Percentiles rank a stretch among this genome's conserved stretches.
Evolutionary conservation across 148 eudicot genomes (phyloP).

Genomic region (Agrostemma githago): DNA sequence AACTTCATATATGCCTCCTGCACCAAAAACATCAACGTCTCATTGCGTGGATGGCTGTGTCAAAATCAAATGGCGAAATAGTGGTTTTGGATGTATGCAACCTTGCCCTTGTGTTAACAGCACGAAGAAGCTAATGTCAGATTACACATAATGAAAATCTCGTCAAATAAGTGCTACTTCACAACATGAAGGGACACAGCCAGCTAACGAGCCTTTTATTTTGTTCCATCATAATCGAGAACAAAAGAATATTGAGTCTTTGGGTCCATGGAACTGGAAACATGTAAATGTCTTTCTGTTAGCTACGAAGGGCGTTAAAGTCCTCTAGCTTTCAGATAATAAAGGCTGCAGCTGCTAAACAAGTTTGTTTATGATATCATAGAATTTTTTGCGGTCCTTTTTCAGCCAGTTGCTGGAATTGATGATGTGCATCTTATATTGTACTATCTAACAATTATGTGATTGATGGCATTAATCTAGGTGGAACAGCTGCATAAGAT

Average conservation of each 20-base stretch:
- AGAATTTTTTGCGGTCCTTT: neutral
- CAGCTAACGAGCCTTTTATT: too few relatives aligned
- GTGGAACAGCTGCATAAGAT: conserved; percentile 84
- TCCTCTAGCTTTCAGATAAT: neutral
- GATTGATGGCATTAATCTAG: conserved; percentile 24
- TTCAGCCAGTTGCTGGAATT: neutral
- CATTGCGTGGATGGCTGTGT: neutral
- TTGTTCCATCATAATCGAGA: too few relatives aligned
- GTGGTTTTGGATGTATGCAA: neutral
- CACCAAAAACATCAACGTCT: neutral
- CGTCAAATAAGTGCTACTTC: neutral
- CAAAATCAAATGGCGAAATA: neutral
- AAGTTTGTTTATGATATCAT: conserved; percentile 3
- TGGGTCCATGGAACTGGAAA: too few relatives aligned
- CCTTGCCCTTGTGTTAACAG: neutral
- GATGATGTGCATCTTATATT: neutral
- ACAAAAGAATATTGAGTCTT: too few relatives aligned
- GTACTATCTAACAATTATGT: conserved; percentile 2
- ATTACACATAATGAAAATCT: neutral
- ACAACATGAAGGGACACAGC: too few relatives aligned
- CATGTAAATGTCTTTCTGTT: too few relatives aligned
- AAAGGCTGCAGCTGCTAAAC: neutral
- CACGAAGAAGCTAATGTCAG: neutral
- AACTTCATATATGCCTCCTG: neutral
- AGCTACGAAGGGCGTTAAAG: neutral